Conservation (phyloP, 805 yeast genomes). For the Ogataea neopini region DNA sequence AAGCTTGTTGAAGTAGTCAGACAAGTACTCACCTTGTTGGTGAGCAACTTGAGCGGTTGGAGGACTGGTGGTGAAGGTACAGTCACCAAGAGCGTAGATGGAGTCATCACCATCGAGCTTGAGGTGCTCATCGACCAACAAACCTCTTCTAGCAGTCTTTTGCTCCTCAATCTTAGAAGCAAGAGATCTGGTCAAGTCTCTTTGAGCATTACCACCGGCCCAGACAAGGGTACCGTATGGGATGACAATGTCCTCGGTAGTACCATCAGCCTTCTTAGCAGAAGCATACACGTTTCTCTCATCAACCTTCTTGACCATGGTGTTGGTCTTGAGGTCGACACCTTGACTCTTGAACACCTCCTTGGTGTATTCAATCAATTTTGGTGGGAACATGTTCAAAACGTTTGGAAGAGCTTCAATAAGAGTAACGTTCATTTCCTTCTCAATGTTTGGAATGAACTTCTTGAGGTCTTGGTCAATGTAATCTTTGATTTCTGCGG, state of each 20-base stretch:
- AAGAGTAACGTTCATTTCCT: conserved; percentile 77
- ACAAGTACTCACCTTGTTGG: conserved; percentile 86
- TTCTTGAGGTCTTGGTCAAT: conserved; percentile 84
- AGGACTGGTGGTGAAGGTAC: conserved; percentile 85
- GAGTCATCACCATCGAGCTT: conserved; percentile 77
- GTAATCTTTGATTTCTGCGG: conserved; percentile 93
- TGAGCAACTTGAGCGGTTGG: conserved; percentile 98
- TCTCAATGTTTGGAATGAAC: conserved; percentile 83
- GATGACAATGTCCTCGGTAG: conserved; percentile 53
- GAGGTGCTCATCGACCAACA: conserved; percentile 76
- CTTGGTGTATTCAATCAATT: conserved; percentile 74
- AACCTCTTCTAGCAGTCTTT: conserved; percentile 84
- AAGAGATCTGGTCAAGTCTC: conserved; percentile 68
- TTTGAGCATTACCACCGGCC: conserved; percentile 95
- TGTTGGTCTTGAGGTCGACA: conserved; percentile 75
- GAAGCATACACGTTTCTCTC: conserved; percentile 67
- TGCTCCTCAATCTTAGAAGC: conserved; percentile 69
- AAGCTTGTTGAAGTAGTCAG: conserved; percentile 64
- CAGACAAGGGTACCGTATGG: conserved; percentile 92
- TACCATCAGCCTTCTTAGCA: conserved; percentile 65
- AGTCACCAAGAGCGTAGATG: conserved; percentile 89
- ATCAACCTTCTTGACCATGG: conserved; percentile 85
- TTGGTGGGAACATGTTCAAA: conserved; percentile 67
- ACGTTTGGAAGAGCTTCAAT: conserved; percentile 92
- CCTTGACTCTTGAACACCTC: conserved; percentile 65